Conservation (phyloP, 768 basidiomycete genomes). For the Suillus hirtellus region DNA sequence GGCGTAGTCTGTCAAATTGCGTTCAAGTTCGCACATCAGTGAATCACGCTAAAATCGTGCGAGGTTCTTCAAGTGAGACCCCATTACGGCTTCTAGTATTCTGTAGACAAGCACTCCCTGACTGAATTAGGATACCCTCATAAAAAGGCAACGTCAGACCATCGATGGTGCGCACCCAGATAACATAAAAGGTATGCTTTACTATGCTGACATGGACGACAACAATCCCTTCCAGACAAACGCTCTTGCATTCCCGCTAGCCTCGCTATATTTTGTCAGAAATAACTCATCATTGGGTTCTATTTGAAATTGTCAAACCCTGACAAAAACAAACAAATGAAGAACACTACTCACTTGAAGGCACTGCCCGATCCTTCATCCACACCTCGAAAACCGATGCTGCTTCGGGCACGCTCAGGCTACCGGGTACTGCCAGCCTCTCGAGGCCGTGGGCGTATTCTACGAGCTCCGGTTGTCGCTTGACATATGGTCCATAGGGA, state of each 20-base stretch:
- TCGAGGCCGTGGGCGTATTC: constrained; percentile 57
- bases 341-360: constrained; percentile 40
- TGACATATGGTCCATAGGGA: constrained; percentile 54
- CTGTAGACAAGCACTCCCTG: background rate
- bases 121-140: background rate
- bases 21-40: background rate
- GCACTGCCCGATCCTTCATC: constrained; percentile 60
- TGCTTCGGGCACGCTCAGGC: constrained; percentile 67
- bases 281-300: constrained; percentile 67
- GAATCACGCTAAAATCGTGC: background rate
- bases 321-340: background rate
- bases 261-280: constrained; percentile 75
- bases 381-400: constrained; percentile 75
- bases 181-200: too few species aligned
- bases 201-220: constrained; percentile 27
- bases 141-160: background rate
- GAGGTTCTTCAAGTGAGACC: background rate
- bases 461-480: constrained; percentile 48
- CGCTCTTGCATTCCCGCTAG: constrained; percentile 75
- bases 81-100: background rate
- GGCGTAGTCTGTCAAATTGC: background rate
- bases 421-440: constrained; percentile 53
- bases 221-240: constrained; percentile 73
- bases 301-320: constrained; percentile 15
- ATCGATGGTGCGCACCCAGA: background rate